Evolutionary conservation across 75 land plant species (phyloP).

Genomic region (Isoetes taiwanensis): DNA sequence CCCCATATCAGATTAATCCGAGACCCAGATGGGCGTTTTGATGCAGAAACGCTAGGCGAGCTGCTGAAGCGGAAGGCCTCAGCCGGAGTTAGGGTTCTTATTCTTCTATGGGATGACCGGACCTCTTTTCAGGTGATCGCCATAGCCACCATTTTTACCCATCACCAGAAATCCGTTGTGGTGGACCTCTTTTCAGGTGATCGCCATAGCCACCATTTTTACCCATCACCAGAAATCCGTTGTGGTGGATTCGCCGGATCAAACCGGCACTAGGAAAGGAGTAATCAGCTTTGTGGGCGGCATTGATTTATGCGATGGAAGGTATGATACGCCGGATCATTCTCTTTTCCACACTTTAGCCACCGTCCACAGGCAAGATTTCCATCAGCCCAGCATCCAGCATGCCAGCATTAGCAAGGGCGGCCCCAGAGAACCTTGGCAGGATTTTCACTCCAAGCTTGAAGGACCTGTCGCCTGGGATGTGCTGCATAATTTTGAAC

Average conservation of each 20-base stretch:
- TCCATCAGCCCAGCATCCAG: not conserved
- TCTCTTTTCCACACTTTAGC: not conserved
- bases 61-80: not conserved
- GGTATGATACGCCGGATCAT: not conserved
- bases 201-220: not conserved
- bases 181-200: not conserved
- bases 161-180: not conserved
- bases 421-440: not conserved
- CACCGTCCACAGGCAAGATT: not conserved
- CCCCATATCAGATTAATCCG: not conserved
- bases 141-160: not conserved
- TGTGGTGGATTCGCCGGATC: too few relatives aligned
- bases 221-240: conserved; percentile 9
- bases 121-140: not conserved
- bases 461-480: conserved; percentile 6
- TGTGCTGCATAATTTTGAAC: not conserved
- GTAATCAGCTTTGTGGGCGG: conserved; percentile 3
- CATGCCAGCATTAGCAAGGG: not conserved
- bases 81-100: not conserved
- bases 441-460: not conserved
- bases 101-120: conserved; percentile 2
- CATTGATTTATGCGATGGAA: not conserved
- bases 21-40: not conserved
- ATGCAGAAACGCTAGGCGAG: not conserved
- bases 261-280: not conserved